A percentile compares a stretch with the other conserved stretches of the same genome.
Evolutionary conservation across 768 basidiomycete species (phyloP).

Genomic region (Amanita rimosa): DNA sequence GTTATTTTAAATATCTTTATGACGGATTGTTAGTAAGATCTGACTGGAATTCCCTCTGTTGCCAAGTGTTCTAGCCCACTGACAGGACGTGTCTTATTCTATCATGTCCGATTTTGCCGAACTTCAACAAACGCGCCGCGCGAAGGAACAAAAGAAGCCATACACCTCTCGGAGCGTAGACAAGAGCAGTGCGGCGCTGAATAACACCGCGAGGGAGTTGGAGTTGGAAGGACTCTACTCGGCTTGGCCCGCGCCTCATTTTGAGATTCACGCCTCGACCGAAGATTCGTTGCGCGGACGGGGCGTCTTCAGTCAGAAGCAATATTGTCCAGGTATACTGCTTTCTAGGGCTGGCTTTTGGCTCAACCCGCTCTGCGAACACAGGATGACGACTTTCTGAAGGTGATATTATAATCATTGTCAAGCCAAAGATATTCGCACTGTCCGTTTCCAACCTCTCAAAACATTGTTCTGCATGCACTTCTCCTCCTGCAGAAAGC

Average conservation of each 20-base stretch:
- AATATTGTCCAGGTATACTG: constrained; percentile 2
- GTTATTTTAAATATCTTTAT: too few species aligned
- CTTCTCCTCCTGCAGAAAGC: constrained; percentile 21
- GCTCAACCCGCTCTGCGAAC: neutral
- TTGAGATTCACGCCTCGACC: neutral
- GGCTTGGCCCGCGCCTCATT: neutral
- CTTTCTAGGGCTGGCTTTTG: neutral
- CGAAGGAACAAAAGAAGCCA: constrained; percentile 16
- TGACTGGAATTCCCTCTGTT: too few species aligned
- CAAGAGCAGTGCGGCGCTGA: neutral
- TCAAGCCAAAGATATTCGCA: constrained; percentile 49
- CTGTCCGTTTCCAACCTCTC: constrained; percentile 55
- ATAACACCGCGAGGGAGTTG: neutral
- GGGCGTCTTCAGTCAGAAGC: constrained; percentile 1
- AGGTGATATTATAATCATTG: constrained; percentile 53
- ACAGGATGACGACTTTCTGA: constrained; percentile 4
- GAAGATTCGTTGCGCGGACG: neutral
- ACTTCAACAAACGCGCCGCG: constrained; percentile 18
- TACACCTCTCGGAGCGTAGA: constrained; percentile 15
- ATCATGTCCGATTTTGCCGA: constrained; percentile 25
- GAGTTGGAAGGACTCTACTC: constrained; percentile 1
- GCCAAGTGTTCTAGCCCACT: too few species aligned
- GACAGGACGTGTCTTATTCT: too few species aligned
- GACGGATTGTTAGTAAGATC: too few species aligned
- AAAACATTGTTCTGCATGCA: constrained; percentile 62